A percentile compares a stretch with the other conserved stretches of the same genome.
phyloP scores from a whole-genome alignment of 345 rosid genomes.

The Linum trigynum region DNA sequence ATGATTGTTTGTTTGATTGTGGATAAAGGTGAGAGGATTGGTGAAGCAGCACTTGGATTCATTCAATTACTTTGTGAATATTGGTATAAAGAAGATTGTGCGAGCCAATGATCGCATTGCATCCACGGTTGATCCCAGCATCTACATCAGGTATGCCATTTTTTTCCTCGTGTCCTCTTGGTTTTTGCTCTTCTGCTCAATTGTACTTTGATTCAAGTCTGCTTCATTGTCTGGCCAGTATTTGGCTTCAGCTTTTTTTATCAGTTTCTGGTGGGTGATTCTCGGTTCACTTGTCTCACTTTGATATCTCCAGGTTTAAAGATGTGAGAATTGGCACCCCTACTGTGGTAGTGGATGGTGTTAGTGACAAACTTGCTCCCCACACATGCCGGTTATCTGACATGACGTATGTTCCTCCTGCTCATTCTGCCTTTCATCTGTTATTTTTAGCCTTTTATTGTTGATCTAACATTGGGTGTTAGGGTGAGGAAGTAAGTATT shows the following conservation, averaged over 20 bases:
- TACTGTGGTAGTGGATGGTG: slow-evolving; percentile 22
- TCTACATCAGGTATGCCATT: slow-evolving; percentile 44
- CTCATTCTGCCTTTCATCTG: not conserved
- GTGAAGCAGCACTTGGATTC: slow-evolving; percentile 96
- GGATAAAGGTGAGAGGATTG: slow-evolving; percentile 60
- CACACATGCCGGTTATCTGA: slow-evolving; percentile 81
- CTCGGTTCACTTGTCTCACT: too few relatives aligned
- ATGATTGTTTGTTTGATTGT: too few relatives aligned
- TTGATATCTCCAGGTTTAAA: slow-evolving; percentile 46
- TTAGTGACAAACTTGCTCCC: slow-evolving; percentile 39
- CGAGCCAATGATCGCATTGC: slow-evolving; percentile 59
- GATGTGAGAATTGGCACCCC: slow-evolving; percentile 67
- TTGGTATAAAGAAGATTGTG: slow-evolving; percentile 76
- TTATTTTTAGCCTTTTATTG: not conserved
- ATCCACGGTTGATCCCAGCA: slow-evolving; percentile 37
- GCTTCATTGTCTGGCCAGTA: not conserved
- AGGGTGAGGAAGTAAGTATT: too few relatives aligned
- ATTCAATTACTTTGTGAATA: slow-evolving; percentile 65
- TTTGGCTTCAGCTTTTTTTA: not conserved
- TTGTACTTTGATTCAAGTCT: too few relatives aligned
- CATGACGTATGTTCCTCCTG: slow-evolving; percentile 41
- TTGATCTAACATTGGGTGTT: not conserved
- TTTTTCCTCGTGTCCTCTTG: not conserved
- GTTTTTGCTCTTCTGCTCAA: not conserved
- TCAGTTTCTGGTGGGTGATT: too few relatives aligned